These are phyloP conservation scores for Calonectria henricotiae DNA, from an alignment of 2,329 filamentous ascomycete species.

Conservation along the genomic window DNA sequence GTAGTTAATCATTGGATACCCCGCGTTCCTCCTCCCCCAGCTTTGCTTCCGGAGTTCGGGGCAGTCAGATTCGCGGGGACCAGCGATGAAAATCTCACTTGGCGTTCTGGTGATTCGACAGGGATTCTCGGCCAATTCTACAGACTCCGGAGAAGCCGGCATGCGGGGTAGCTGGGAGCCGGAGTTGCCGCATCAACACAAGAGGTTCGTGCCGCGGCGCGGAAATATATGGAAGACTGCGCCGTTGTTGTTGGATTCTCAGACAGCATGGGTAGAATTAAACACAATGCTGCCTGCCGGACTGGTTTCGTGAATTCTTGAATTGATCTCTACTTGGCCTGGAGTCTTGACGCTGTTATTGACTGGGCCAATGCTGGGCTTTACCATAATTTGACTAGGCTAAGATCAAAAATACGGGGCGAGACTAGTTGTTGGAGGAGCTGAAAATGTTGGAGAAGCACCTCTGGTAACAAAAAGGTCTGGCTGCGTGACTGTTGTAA, in stretches of 20 bases:
- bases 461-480: neutral
- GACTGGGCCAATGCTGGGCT: neutral
- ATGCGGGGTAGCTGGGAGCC: constrained; percentile 17
- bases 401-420: constrained; percentile 13
- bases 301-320: neutral
- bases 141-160: constrained; percentile 26
- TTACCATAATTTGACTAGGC: constrained; percentile 19
- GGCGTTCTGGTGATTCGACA: constrained; percentile 12
- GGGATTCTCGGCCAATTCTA: constrained; percentile 7
- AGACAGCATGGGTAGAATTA: neutral
- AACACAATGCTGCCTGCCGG: constrained; percentile 4
- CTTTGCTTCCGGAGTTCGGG: constrained; percentile 14
- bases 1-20: constrained; percentile 26
- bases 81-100: neutral
- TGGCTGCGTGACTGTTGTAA: neutral
- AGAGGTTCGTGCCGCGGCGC: neutral
- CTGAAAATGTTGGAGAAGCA: constrained; percentile 17
- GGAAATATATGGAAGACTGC: neutral
- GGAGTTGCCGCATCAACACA: neutral
- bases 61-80: constrained; percentile 9
- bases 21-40: constrained; percentile 29
- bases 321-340: neutral
- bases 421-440: constrained; percentile 20
- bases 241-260: neutral
- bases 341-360: neutral